Evolutionary conservation across 1,139 yeast genomes (phyloP).

Genomic region (Meyerozyma athensensis): DNA sequence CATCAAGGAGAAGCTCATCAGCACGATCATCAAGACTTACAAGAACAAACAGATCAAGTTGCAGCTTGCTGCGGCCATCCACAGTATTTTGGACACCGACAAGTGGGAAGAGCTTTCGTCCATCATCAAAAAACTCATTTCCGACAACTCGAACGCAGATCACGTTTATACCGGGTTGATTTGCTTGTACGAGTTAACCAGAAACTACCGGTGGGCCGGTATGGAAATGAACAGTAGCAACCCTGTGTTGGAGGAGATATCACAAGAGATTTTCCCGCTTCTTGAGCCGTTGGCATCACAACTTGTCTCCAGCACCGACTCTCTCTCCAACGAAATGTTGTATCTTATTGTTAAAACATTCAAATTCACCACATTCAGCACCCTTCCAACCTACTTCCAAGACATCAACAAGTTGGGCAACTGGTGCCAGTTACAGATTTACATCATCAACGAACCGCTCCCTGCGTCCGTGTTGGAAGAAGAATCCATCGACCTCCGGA

Average conservation of each 20-base stretch:
- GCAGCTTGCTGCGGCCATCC: conserved; percentile 40
- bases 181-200: conserved; percentile 51
- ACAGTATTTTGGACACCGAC: conserved; percentile 37
- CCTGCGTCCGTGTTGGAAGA: conserved; percentile 35
- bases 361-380: conserved; percentile 55
- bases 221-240: conserved; percentile 26
- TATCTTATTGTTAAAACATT: conserved; percentile 61
- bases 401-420: conserved; percentile 48
- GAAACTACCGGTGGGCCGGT: conserved; percentile 54
- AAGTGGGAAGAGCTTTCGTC: conserved; percentile 43
- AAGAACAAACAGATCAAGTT: conserved; percentile 30
- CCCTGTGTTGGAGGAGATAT: conserved; percentile 44
- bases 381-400: conserved; percentile 55
- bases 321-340: conserved; percentile 49
- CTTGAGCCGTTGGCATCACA: conserved; percentile 46
- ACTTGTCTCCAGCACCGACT: conserved; percentile 28
- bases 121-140: conserved; percentile 36
- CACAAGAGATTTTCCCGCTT: conserved; percentile 48
- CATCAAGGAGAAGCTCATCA: conserved; percentile 50
- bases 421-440: conserved; percentile 62
- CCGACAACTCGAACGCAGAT: conserved; percentile 41
- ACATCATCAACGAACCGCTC: conserved; percentile 43
- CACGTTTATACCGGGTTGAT: conserved; percentile 57
- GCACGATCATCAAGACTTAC: conserved; percentile 35
- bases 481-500: conserved; percentile 30